These are phyloP conservation scores for Fusarium pseudoanthophilum DNA, from an alignment of 2,329 filamentous ascomycete species.

Conservation along the genomic window DNA sequence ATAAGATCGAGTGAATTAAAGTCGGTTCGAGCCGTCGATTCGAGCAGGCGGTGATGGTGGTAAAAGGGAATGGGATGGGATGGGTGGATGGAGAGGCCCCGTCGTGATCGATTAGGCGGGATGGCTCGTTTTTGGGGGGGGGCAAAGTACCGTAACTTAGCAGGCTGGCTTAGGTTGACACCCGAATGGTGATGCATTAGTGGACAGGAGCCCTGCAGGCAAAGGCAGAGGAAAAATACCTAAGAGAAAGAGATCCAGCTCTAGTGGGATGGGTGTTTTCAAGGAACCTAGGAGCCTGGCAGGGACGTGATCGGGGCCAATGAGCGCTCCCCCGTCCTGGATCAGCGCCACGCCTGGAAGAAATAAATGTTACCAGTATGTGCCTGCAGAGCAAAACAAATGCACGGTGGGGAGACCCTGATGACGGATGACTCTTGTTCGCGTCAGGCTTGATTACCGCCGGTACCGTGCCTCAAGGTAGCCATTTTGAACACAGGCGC, in stretches of 20 bases:
- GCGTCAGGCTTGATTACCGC: not conserved
- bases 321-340: constrained; percentile 42
- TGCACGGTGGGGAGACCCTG: constrained; percentile 21
- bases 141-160: constrained; percentile 26
- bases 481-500: not conserved
- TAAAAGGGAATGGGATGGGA: constrained; percentile 27
- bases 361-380: constrained; percentile 1
- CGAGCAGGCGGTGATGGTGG: constrained; percentile 39
- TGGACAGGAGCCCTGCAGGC: constrained; percentile 45
- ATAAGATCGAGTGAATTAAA: constrained; percentile 38
- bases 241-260: constrained; percentile 38
- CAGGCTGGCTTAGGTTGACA: constrained; percentile 27
- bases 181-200: constrained; percentile 47
- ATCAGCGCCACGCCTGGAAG: constrained; percentile 43
- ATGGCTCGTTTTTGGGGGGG: constrained; percentile 28
- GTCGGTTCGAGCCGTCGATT: constrained; percentile 30
- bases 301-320: constrained; percentile 46
- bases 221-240: constrained; percentile 42
- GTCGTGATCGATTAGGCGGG: constrained; percentile 32
- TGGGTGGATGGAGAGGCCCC: not conserved
- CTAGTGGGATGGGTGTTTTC: constrained; percentile 16
- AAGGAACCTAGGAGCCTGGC: constrained; percentile 41
- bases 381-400: constrained; percentile 7
- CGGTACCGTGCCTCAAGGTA: not conserved
- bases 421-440: constrained; percentile 33